Evolutionary conservation across 2,329 filamentous ascomycete genomes (phyloP).

Genomic region (Penicillium brevicompactum): DNA sequence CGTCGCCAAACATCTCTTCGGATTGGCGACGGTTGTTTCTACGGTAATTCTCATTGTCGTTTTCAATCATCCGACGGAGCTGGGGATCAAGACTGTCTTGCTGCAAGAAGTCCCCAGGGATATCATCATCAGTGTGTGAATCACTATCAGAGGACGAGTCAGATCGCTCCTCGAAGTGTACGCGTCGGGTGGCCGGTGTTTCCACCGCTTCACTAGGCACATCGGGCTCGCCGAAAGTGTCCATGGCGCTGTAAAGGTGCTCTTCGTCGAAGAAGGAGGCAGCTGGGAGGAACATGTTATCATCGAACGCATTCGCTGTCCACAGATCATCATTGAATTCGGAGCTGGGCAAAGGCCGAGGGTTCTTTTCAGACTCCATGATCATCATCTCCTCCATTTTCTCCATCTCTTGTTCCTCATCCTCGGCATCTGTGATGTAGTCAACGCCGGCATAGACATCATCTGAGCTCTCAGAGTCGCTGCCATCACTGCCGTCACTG

Average conservation of each 20-base stretch:
- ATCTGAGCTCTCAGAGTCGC: conserved; percentile 53
- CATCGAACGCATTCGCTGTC: conserved; percentile 53
- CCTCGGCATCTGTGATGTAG: conserved; percentile 76
- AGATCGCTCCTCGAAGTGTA: conserved; percentile 68
- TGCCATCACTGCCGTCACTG: conserved; percentile 32
- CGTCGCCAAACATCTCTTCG: conserved; percentile 42
- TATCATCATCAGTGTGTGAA: conserved; percentile 59
- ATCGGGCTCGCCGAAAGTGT: conserved; percentile 41
- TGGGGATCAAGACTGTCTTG: conserved; percentile 72
- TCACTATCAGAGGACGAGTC: conserved; percentile 65
- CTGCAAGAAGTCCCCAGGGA: conserved; percentile 76
- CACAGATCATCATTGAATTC: conserved; percentile 43
- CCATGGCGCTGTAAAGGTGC: conserved; percentile 42
- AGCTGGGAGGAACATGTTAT: conserved; percentile 43
- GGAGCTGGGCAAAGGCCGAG: conserved; percentile 30
- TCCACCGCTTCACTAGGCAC: conserved; percentile 42
- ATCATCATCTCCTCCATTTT: conserved; percentile 78
- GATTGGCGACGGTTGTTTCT: conserved; percentile 34
- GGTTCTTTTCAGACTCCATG: conserved; percentile 49
- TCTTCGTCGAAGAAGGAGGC: conserved; percentile 48
- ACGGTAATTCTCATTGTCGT: conserved; percentile 51
- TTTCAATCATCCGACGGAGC: conserved; percentile 73
- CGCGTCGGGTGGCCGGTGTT: conserved; percentile 59
- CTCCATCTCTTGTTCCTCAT: conserved; percentile 77
- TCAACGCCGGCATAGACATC: conserved; percentile 78